A percentile compares a stretch with the other conserved stretches of the same genome.
These are phyloP conservation scores for Syzygium grande DNA, from an alignment of 345 rosid genomes.

Conservation along the genomic window DNA sequence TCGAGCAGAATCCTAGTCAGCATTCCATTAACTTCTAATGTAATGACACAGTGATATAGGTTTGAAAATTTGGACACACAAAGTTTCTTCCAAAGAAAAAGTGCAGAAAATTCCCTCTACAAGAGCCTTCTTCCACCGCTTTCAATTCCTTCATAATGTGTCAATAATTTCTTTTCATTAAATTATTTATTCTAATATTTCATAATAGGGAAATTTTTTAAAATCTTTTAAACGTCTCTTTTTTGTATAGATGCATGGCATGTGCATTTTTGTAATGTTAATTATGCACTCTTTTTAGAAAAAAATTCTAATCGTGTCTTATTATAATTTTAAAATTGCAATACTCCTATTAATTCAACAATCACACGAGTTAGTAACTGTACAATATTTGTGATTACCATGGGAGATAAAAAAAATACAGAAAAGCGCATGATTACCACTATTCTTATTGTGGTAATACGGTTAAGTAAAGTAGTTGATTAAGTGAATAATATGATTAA, in stretches of 20 bases:
- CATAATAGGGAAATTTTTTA: not conserved
- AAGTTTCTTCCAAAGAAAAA: not conserved
- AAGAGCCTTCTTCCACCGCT: not conserved
- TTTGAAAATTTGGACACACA: not conserved
- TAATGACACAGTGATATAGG: not conserved
- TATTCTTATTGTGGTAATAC: not conserved
- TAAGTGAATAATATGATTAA: not conserved
- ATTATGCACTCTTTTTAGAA: not conserved
- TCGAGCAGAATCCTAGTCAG: not conserved
- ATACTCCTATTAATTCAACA: not conserved
- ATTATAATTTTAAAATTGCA: not conserved
- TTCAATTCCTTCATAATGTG: not conserved
- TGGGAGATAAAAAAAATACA: not conserved
- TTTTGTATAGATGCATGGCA: not conserved
- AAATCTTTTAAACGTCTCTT: not conserved
- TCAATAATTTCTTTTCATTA: not conserved
- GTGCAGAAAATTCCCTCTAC: not conserved
- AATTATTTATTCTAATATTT: not conserved
- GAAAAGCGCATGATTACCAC: not conserved
- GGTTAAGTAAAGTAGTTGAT: not conserved
- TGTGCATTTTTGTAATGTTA: not conserved
- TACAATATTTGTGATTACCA: no score
- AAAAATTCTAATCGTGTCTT: not conserved
- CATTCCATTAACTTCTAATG: not conserved
- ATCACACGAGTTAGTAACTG: not conserved